Base-by-base conservation (phyloP, 371 early-diverging fungal species). In the Vairimorpha ceranae region DNA sequence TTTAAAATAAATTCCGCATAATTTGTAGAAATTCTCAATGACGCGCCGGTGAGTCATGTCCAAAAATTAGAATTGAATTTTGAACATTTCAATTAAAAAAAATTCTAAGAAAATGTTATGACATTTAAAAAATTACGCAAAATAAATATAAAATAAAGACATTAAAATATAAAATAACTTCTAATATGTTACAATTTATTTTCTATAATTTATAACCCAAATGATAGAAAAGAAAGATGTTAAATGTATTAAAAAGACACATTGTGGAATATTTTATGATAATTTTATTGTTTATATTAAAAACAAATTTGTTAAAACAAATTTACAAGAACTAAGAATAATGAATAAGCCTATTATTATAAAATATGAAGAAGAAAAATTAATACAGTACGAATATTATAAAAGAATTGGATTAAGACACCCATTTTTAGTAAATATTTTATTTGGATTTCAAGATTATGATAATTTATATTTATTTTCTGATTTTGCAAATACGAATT, bases 361-460 rank as follows among this genome's bases (percentile, higher is more conserved):
- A 32, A 52, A 65, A 36, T 58, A 70, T 52, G 66, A 67, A n/a
- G 78, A 78, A 48, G 59, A 70, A 19, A 54, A 73, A 21, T 23
- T 75, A 29, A 29, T 77, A 25, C 52, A 70, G 7, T n/a, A 78
- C 23, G 81, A 81, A 65, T 67, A 63, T 56, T 33, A 54, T 19
- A 52, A 72, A 45, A 35, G 81, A 70, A 54, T 32, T 2, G 43
- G 38, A 33, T 21, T 81, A 36, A 23, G 78, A 51, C 70, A 73
- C 78, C 54, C 67, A 0, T 78, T 75, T 72, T 56, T 81, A 6
- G 58, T 76, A 21, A 81, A 81, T 33, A 29, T 75, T 23, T 25
- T 81, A 38, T 67, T 35, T 67, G 21, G 73, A 23, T 81, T 81
- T 48, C 81, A 81, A 63, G 81, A 81, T 64, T 73, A 67, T 17